A percentile compares a stretch with the other conserved stretches of the same genome.
Conservation (phyloP, 768 basidiomycete species). For the Rhodosporidiobolus odoratus region DNA sequence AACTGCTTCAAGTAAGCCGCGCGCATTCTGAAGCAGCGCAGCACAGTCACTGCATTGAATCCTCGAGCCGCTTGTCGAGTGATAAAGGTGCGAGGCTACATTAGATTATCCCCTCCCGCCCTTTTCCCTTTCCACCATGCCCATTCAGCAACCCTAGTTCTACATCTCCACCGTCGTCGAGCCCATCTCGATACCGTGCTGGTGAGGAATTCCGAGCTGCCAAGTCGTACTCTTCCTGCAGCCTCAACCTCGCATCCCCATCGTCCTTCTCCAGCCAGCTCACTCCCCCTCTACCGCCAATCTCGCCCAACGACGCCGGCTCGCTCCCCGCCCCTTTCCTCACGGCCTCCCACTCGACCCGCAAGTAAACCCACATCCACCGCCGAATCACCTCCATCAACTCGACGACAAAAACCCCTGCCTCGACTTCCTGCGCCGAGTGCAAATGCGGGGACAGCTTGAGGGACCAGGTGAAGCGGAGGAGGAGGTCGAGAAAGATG, state of each 20-base stretch:
- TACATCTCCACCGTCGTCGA: not conserved
- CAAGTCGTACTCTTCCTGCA: conserved; percentile 26
- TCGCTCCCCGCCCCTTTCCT: conserved; percentile 51
- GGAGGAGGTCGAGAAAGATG: conserved; percentile 72
- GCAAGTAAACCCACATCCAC: conserved; percentile 97
- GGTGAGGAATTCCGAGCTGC: not conserved
- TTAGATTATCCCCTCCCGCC: not conserved
- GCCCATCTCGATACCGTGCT: not conserved
- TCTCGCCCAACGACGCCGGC: not conserved
- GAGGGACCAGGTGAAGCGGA: conserved; percentile 89
- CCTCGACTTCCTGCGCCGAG: conserved; percentile 66
- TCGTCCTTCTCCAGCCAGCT: conserved; percentile 26
- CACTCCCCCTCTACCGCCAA: not conserved
- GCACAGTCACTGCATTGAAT: too few species aligned
- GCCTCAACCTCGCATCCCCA: conserved; percentile 15
- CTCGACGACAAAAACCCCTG: conserved; percentile 83
- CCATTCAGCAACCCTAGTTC: not conserved
- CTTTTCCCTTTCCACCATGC: not conserved
- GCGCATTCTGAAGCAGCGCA: too few species aligned
- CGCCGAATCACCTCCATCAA: conserved; percentile 78
- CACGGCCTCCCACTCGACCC: conserved; percentile 93
- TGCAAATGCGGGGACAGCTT: conserved; percentile 84
- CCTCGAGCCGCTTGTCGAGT: too few species aligned
- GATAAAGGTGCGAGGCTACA: too few species aligned
- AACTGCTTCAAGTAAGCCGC: not conserved